phyloP scores from a whole-genome alignment of 306 rosid species.

The Malus domestica region DNA sequence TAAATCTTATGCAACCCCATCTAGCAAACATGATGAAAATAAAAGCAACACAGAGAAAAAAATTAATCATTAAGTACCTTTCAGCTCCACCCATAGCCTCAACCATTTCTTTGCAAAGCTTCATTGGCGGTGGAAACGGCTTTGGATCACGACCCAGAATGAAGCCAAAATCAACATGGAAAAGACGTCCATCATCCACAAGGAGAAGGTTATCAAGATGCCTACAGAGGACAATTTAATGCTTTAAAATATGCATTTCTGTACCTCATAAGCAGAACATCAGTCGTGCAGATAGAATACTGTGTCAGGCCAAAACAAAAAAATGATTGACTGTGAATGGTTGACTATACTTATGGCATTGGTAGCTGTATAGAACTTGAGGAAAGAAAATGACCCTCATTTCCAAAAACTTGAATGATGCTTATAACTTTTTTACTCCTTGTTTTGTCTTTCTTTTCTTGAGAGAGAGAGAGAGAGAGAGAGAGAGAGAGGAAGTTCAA shows the following conservation, averaged over 20 bases:
- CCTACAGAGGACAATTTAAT: slow-evolving; percentile 32
- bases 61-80: slow-evolving; percentile 40
- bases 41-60: background rate
- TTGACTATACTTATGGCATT: background rate
- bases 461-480: no score
- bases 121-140: slow-evolving; percentile 99
- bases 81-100: slow-evolving; percentile 99
- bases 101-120: slow-evolving; percentile 99
- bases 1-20: slow-evolving; percentile 12
- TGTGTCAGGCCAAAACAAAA: background rate
- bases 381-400: background rate
- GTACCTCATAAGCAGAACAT: background rate
- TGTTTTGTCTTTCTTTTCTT: background rate
- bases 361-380: background rate
- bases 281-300: no score
- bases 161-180: slow-evolving; percentile 97
- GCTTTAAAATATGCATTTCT: background rate
- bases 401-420: background rate
- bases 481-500: background rate
- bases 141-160: slow-evolving; percentile 96
- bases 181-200: slow-evolving; percentile 88
- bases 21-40: background rate
- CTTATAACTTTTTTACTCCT: background rate
- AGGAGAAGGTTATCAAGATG: slow-evolving; percentile 97
- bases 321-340: background rate